A percentile compares a stretch with the other conserved stretches of the same genome.
phyloP scores from a whole-genome alignment of 2,329 filamentous ascomycete species.

The Nannizziopsis barbatae region DNA sequence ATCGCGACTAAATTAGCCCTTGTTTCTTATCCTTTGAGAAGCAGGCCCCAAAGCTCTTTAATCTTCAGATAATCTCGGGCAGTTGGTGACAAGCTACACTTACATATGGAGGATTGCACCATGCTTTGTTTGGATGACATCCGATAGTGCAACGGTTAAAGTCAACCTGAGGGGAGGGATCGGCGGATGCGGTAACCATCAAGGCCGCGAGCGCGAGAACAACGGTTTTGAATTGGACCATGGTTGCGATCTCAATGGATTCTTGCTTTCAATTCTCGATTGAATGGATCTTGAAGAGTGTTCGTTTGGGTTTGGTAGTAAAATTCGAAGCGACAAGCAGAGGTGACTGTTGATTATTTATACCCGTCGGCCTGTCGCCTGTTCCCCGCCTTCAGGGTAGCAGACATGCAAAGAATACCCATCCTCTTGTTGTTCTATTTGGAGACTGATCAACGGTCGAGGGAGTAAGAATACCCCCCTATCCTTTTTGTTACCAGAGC shows the following conservation, averaged over 20 bases:
- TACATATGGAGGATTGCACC: conserved; percentile 5
- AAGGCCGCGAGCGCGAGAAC: background rate
- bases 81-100: background rate
- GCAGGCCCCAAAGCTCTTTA: too few species aligned
- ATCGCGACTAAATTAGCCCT: background rate
- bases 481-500: too few species aligned
- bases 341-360: too few species aligned
- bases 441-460: too few species aligned
- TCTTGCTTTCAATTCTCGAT: background rate
- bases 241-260: background rate
- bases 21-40: background rate
- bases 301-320: background rate
- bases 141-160: background rate
- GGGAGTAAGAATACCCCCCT: too few species aligned
- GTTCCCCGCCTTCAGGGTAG: too few species aligned
- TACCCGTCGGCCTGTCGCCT: too few species aligned
- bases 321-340: too few species aligned
- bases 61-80: background rate
- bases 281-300: background rate
- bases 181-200: background rate
- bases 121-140: background rate
- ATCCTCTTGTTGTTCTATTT: too few species aligned
- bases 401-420: too few species aligned
- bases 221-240: conserved; percentile 7
- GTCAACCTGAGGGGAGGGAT: background rate